Base-by-base conservation (phyloP, 1,139 yeast genomes). In the Zygoascus sp. region DNA sequence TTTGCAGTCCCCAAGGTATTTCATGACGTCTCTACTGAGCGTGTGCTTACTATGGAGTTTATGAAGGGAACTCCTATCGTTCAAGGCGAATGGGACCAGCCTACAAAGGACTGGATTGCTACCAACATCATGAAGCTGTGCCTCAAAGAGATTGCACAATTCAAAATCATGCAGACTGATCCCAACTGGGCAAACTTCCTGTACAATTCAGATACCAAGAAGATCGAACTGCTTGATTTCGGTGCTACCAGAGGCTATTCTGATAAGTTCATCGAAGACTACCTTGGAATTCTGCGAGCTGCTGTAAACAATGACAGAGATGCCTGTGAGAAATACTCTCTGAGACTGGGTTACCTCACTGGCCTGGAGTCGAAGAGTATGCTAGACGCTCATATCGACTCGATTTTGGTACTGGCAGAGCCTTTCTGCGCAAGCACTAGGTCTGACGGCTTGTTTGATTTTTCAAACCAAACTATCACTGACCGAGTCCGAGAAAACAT, bases 131-230 rank as follows among this genome's bases (percentile, higher is more conserved):
- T 94, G 96, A 76, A 88, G 54, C 73, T 92, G 42, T 89, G 97
- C 60, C 71, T 92, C 44, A 72, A 78, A 57, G 99, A 92, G 66
- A 84, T 94, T 61, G 88, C 88, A 27, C 72, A 78, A 57, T 90
- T 84, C 71, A 78, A 77, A 59, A 92, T 84, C 68, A 92, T 92
- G 99, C 99, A 92, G 68, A 90, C 98, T 1, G 99, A 92, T 67
- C 99, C 99, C 42, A 92, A 92, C 67, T 94, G 98, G 98, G 97
- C 98, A 44, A 92, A 92, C 65, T 94, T 94, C 68, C 70, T 94
- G 52, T 89, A 85, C 70, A 89, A 90, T 61, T 74, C 73, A 36
- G 56, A 70, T 19, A 78, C 85, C 2, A 65, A 73, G 37, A 80
- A 83, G 65, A 79, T 92, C 51, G 97, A 90, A 65, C 72, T 92